Base-by-base conservation (phyloP, 208 protist genomes). In the Trypanosoma rangeli region DNA sequence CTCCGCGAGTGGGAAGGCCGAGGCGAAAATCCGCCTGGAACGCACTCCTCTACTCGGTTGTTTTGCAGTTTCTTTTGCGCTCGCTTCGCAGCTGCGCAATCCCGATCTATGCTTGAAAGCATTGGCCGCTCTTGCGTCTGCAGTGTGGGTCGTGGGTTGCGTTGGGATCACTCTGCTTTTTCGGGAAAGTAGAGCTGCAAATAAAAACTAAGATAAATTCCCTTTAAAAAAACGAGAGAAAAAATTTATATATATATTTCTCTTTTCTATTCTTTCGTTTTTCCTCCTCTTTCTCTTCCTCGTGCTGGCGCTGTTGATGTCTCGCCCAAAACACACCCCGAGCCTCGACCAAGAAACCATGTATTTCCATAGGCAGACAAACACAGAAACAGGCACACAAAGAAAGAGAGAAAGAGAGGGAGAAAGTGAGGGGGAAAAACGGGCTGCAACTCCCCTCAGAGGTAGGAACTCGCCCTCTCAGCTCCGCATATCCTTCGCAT, bases 401-500 rank as follows among this genome's bases (percentile, higher is more conserved):
- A 53, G 58, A 73, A n/a, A 72, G 5, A 73, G 31, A 76, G 42
- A 26, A 59, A 73, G 4, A 16, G 42, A 61, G 1, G 22, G 12
- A 48, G n/a, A 39, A 29, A 62, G 22, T 49, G 24, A 62, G 37
- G 3, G 49, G 37, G 5, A 62, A 62, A 62, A 33, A 62, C 35
- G 10, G 49, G 4, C 24, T 20, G 29, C 26, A 42, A 60, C 24
- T n/a, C 54, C 26, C 0, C 12, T 53, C 29, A 39, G 8, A 28
- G 5, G 9, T 50, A 35, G 20, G 44, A n/a, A n/a, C 18, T 3
- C 35, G 20, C 31, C 15, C 42, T 57, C 24, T 79, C 73, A 96
- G 52, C 68, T 92, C 31, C 92, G 85, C 89, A 91, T 91, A 22
- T 95, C 88, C 73, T 87, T 94, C 15, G 93, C 90, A 62, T 97